Evolutionary conservation across 768 basidiomycete genomes (phyloP), one percentile per base, ranked within the genome.

Genomic region (Filobasidium floriforme): DNA sequence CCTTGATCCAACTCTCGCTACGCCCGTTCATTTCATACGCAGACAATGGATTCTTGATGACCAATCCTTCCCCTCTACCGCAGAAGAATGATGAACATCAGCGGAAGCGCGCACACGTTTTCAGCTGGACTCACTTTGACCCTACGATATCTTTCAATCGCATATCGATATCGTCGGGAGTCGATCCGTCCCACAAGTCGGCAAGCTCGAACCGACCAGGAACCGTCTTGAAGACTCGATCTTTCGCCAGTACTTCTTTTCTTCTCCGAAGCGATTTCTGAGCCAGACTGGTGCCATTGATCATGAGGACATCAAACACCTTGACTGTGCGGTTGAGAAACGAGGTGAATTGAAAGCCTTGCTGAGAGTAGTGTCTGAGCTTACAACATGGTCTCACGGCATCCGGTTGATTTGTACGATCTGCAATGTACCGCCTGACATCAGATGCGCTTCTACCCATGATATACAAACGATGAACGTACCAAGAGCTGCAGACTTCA

Each of bases 401-500:
- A 63, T 85, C 79, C 51, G 87, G 84, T 83, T 77, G 76, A 24
- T 67, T 69, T 26, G 46, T 71, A 71, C 85, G 87, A 74, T 89
- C 89, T 90, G 69, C 32, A 37, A 37, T 4, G 32, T 9, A 37
- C 22, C 15, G 19, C 68, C 29, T 72, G 60, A 22, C 44, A n/a
- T 7, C 32, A 10, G 51, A 37, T 15, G 46, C 54, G 41, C 37
- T 40, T 24, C 62, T 7, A 52, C 11, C 40, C 29, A 12, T 22
- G 9, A 37, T 9, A 37, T 4, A 3, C 32, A 3, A 37, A 37
- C 32, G 9, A 9, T 4, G 4, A 12, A 68, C 82, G 49, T 66
- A 91, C 90, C 89, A 18, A 88, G 81, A 0, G 93, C 93, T 51
- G 92, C 91, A 0, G 92, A 90, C 79, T 99, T 99, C 60, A 99